Evolutionary conservation across 805 yeast genomes (phyloP).

Genomic region (Pichia ethanolica): DNA sequence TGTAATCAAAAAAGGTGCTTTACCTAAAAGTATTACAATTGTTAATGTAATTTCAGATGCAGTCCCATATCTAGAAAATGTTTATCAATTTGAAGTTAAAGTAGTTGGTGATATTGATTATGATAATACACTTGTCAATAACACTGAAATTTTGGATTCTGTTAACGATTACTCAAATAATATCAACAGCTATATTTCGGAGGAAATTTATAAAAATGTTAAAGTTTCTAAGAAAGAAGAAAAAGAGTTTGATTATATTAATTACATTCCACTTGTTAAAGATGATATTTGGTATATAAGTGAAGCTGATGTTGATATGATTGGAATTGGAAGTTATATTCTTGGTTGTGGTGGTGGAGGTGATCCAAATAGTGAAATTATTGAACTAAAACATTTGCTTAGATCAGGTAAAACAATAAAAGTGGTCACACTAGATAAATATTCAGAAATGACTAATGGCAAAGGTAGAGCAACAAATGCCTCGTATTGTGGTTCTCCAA

Average conservation of each 20-base stretch:
- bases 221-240: background rate
- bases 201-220: background rate
- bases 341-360: slow-evolving; percentile 1
- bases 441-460: background rate
- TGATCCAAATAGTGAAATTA: background rate
- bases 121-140: background rate
- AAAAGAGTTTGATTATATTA: background rate
- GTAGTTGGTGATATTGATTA: slow-evolving; percentile 1
- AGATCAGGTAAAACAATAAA: background rate
- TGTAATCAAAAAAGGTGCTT: background rate
- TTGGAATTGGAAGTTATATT: background rate
- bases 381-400: background rate
- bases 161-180: background rate
- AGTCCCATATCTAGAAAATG: background rate
- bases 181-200: background rate
- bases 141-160: background rate
- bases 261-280: background rate
- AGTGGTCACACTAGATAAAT: background rate
- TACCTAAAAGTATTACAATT: background rate
- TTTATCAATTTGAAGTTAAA: background rate
- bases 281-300: background rate
- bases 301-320: background rate
- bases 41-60: background rate
- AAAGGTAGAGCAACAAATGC: background rate
- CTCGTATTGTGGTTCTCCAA: background rate